Evolutionary conservation across 2,329 filamentous ascomycete species (phyloP).

Genomic region (Scorias spongiosa): DNA sequence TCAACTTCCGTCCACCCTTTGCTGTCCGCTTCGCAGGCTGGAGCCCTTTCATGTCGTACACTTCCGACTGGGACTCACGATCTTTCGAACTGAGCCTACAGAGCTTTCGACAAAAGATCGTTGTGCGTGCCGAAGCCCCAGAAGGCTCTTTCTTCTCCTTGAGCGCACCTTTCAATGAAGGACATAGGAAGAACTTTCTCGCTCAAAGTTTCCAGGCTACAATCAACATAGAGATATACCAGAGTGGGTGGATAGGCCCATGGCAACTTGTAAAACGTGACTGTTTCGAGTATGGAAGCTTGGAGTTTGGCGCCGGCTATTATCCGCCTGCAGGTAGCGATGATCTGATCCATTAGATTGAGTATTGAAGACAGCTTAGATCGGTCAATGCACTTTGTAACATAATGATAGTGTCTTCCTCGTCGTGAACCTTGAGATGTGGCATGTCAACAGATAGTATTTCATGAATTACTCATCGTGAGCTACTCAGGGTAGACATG

Average conservation of each 20-base stretch:
- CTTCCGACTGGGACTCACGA: conserved; percentile 25
- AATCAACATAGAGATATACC: conserved; percentile 27
- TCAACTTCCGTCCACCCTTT: conserved; percentile 32
- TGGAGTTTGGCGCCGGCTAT: conserved; percentile 36
- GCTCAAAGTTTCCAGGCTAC: conserved; percentile 32
- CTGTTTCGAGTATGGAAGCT: conserved; percentile 27
- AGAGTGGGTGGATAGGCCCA: conserved; percentile 22
- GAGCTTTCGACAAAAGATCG: conserved; percentile 26
- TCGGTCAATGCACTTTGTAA: too few species aligned
- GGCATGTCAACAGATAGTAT: too few species aligned
- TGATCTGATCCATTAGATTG: conserved; percentile 6
- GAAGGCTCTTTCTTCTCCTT: conserved; percentile 31
- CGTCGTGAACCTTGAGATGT: too few species aligned
- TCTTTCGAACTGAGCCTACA: conserved; percentile 24
- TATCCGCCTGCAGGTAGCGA: conserved; percentile 27
- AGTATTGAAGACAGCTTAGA: too few species aligned
- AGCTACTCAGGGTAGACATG: too few species aligned
- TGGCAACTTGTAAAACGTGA: conserved; percentile 28
- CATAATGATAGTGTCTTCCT: too few species aligned
- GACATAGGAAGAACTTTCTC: conserved; percentile 29
- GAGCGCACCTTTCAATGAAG: conserved; percentile 30
- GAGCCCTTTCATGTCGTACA: conserved; percentile 28
- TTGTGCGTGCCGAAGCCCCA: conserved; percentile 25
- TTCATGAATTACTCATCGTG: too few species aligned
- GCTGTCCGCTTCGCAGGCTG: conserved; percentile 23